Evolutionary conservation across 257 asterid genomes (phyloP).

Genomic region (Henckelia pumila): DNA sequence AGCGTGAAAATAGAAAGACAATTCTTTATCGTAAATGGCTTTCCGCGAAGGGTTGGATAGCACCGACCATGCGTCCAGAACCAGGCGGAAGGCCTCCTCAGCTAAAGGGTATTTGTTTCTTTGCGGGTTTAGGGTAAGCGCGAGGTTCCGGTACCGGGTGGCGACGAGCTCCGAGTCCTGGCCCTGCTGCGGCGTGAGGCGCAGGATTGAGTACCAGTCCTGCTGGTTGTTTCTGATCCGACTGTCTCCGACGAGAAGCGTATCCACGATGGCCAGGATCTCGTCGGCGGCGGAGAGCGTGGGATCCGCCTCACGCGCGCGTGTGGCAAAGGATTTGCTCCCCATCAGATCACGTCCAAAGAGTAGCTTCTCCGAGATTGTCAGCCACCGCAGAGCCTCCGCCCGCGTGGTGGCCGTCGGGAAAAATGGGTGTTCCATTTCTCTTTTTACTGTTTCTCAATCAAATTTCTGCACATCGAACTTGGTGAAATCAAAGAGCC

Average conservation of each 20-base stretch:
- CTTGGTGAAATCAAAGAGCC: no score
- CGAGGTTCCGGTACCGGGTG: constrained; percentile 49
- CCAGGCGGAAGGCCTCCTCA: constrained; percentile 65
- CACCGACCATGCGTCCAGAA: constrained; percentile 59
- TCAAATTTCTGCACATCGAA: no score
- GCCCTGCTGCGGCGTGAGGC: constrained; percentile 45
- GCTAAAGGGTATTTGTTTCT: constrained; percentile 53
- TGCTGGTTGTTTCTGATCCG: constrained; percentile 52
- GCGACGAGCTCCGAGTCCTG: constrained; percentile 50
- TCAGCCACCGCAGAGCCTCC: constrained; percentile 69
- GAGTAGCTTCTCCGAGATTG: constrained; percentile 61
- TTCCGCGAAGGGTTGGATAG: constrained; percentile 57
- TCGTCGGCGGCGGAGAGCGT: constrained; percentile 48
- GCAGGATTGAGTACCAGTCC: constrained; percentile 69
- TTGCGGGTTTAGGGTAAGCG: constrained; percentile 51
- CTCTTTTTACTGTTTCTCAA: background rate
- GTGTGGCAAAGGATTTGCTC: constrained; percentile 64
- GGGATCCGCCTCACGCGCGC: constrained; percentile 68
- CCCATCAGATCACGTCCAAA: constrained; percentile 54
- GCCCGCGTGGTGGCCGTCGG: constrained; percentile 39
- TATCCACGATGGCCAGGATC: constrained; percentile 66
- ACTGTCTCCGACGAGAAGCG: constrained; percentile 63
- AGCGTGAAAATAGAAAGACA: constrained; percentile 26
- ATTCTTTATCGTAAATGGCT: constrained; percentile 49
- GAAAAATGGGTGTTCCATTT: constrained; percentile 67